These are phyloP conservation scores for Knufia fluminis DNA, from an alignment of 2,329 filamentous ascomycete species.

Conservation along the genomic window DNA sequence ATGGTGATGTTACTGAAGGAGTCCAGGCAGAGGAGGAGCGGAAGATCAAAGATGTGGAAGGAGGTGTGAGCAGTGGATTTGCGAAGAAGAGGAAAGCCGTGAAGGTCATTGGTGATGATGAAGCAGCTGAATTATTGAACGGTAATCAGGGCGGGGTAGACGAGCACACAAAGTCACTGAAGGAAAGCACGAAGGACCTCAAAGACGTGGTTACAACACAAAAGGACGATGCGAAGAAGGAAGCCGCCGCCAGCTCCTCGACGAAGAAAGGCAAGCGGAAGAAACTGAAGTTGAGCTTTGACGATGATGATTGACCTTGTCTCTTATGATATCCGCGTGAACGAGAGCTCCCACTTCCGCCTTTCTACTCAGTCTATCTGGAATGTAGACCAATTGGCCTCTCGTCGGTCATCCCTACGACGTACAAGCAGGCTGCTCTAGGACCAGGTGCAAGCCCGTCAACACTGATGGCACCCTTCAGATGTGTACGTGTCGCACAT, in stretches of 20 bases:
- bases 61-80: constrained; percentile 11
- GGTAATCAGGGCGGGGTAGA: constrained; percentile 2
- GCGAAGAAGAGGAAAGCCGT: constrained; percentile 20
- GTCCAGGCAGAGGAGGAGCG: constrained; percentile 13
- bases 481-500: too few species aligned
- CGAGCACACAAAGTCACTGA: constrained; percentile 1
- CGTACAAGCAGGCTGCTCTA: too few species aligned
- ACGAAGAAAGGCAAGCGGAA: constrained; percentile 18
- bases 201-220: neutral
- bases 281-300: constrained; percentile 24
- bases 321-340: too few species aligned
- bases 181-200: constrained; percentile 8
- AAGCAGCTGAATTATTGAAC: too few species aligned
- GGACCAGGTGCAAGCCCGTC: too few species aligned
- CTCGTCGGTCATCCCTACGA: too few species aligned
- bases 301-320: constrained; percentile 16
- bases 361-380: too few species aligned
- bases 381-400: too few species aligned
- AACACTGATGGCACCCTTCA: too few species aligned
- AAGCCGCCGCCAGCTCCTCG: neutral
- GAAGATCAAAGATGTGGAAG: constrained; percentile 9
- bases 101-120: constrained; percentile 18
- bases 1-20: neutral
- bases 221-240: constrained; percentile 9
- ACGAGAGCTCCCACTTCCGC: too few species aligned